Base-by-base conservation (phyloP, 257 asterid genomes). In the Solanum stenotomum region DNA sequence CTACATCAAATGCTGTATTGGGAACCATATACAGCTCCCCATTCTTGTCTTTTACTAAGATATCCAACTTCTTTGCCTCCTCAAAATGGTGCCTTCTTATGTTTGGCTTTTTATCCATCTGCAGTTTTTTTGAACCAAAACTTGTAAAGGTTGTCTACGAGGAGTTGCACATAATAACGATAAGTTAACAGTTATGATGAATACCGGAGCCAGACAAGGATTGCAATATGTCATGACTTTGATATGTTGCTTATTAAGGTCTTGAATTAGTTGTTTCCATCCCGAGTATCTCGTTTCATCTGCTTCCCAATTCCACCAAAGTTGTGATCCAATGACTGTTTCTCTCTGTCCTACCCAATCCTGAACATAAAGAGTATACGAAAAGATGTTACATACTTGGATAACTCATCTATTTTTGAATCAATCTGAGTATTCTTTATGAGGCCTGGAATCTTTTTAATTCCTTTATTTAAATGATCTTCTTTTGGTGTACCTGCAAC, bases 221-320 rank as follows among this genome's bases (percentile, higher is more conserved):
- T 97, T 97, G 95, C 99, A 97, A 87, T 97, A 97, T 46, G 99
- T 96, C 99, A 96, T 95, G 91, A 95, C 98, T 90, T 93, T 93
- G 81, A 97, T 92, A 81, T 92, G 85, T 44, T 88, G 90, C 40
- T 76, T 87, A 49, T 90, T 88, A 35, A 97, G 95, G 87, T 97
- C 98, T 90, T 88, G 86, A 20, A 95, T 91, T 77, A 97, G 86
- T 85, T 93, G 90, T 74, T 85, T 56, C 99, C 99, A 97, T n/a
- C 98, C 98, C 22, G 92, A 88, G 77, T 97, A 95, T 90, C 96
- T 92, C 84, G 82, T 71, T 70, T 95, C 89, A 91, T 97, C 99
- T 81, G 95, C 98, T 92, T 97, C 99, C 99, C 98, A 97, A 65
- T 97, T 97, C 99, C 99, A 97, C 99, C 99, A 97, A 40, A 97